Percentiles rank a stretch among this genome's conserved stretches.
Evolutionary conservation across 2,329 filamentous ascomycete genomes (phyloP).

Genomic region (Fusarium sp.): DNA sequence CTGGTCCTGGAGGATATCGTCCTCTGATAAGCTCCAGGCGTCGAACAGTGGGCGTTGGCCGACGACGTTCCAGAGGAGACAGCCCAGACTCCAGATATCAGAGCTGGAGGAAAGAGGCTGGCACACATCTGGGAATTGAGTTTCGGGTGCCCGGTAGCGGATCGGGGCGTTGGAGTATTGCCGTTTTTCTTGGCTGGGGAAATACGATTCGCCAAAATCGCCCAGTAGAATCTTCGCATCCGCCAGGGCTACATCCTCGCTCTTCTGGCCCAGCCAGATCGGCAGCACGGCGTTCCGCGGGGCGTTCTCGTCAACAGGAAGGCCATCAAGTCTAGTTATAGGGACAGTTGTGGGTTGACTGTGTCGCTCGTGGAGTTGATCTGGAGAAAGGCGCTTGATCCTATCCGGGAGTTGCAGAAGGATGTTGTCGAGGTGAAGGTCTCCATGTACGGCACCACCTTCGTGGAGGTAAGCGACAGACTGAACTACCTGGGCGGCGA

Average conservation of each 20-base stretch:
- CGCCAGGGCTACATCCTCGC: conserved; percentile 31
- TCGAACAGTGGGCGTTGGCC: conserved; percentile 41
- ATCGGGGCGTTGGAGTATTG: conserved; percentile 41
- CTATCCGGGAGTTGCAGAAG: conserved; percentile 38
- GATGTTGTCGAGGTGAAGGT: conserved; percentile 42
- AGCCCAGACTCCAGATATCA: conserved; percentile 43
- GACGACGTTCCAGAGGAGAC: conserved; percentile 40
- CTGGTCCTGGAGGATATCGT: conserved; percentile 38
- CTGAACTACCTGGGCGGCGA: conserved; percentile 40
- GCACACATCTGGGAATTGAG: conserved; percentile 36
- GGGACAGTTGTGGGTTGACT: conserved; percentile 31
- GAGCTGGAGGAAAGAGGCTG: conserved; percentile 37
- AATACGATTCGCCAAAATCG: conserved; percentile 42
- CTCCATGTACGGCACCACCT: conserved; percentile 41
- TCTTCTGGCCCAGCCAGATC: conserved; percentile 40
- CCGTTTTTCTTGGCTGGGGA: conserved; percentile 28
- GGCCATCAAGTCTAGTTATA: conserved; percentile 39
- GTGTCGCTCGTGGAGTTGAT: conserved; percentile 37
- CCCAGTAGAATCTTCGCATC: conserved; percentile 40
- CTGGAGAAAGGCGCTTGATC: conserved; percentile 24
- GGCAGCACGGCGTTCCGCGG: conserved; percentile 37
- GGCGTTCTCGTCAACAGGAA: conserved; percentile 36
- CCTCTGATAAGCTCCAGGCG: conserved; percentile 36
- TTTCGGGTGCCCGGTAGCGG: conserved; percentile 38
- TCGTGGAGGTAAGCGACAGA: conserved; percentile 39